These are phyloP conservation scores for Penicillium palitans DNA, from an alignment of 2,329 filamentous ascomycete genomes.

Conservation along the genomic window DNA sequence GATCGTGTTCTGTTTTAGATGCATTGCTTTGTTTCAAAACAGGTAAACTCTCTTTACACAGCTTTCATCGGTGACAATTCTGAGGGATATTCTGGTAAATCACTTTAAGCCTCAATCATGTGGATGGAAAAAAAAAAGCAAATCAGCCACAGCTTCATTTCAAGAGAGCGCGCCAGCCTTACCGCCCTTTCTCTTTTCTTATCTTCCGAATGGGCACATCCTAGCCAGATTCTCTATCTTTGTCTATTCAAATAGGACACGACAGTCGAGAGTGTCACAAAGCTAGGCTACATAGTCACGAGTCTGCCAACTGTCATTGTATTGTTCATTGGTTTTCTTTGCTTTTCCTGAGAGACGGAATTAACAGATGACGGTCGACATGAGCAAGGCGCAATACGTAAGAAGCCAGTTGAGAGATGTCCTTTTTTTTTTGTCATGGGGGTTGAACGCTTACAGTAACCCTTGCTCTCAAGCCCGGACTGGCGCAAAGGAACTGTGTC, in stretches of 20 bases:
- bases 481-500: conserved; percentile 9
- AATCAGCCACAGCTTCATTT: not conserved
- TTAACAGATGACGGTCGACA: conserved; percentile 9
- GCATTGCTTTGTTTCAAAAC: conserved; percentile 21
- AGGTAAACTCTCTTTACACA: not conserved
- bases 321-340: conserved; percentile 2
- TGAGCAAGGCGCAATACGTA: conserved; percentile 1
- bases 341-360: not conserved
- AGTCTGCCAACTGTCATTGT: conserved; percentile 27
- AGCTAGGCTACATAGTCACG: conserved; percentile 22
- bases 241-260: conserved; percentile 15
- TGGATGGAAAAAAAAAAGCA: conserved; percentile 5
- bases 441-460: conserved; percentile 2
- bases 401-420: not conserved
- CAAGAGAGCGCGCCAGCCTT: conserved; percentile 11
- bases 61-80: conserved; percentile 8
- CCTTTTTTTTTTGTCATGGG: not conserved
- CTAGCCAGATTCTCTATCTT: conserved; percentile 16
- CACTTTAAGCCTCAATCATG: conserved; percentile 13
- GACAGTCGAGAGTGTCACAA: conserved; percentile 26
- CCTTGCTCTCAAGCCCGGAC: conserved; percentile 10
- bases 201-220: conserved; percentile 24
- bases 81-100: conserved; percentile 1
- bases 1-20: conserved; percentile 15
- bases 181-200: conserved; percentile 22